Conservation (phyloP, 345 rosid genomes). For the Aegle marmelos region DNA sequence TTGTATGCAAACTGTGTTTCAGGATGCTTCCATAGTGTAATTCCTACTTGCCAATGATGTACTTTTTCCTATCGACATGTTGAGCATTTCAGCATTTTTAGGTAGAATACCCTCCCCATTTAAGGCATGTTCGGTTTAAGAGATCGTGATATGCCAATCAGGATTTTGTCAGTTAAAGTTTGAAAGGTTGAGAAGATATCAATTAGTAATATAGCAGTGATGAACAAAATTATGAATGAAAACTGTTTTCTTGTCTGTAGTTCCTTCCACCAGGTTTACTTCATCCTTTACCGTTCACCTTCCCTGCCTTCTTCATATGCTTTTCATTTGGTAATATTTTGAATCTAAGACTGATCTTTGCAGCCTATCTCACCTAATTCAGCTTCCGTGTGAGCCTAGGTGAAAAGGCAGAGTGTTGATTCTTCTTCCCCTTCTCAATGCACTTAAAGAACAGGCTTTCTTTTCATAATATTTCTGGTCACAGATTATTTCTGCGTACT, state of each 20-base stretch:
- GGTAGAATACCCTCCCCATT: not conserved
- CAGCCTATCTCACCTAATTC: not conserved
- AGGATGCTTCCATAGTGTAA: not conserved
- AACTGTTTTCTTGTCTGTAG: not conserved
- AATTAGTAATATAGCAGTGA: not conserved
- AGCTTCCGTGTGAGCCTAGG: not conserved
- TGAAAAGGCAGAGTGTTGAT: too few relatives aligned
- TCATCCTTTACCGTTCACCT: not conserved
- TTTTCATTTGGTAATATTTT: not conserved
- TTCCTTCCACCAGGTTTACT: not conserved
- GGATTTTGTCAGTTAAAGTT: not conserved
- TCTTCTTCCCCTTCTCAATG: too few relatives aligned
- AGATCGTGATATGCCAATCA: not conserved
- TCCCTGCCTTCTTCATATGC: not conserved
- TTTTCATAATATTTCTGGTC: too few relatives aligned
- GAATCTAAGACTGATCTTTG: not conserved
- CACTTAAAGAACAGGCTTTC: too few relatives aligned
- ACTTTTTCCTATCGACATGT: not conserved
- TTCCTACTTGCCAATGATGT: not conserved
- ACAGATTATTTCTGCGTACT: too few relatives aligned
- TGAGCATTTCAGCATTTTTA: not conserved
- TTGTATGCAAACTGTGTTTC: slow-evolving; percentile 16
- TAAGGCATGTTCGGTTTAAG: not conserved
- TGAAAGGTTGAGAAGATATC: not conserved
- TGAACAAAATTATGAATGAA: not conserved